A percentile compares a stretch with the other conserved stretches of the same genome.
These are phyloP conservation scores for Coemansia sp. DNA, from an alignment of 192 early-diverging fungal genomes.

Conservation along the genomic window DNA sequence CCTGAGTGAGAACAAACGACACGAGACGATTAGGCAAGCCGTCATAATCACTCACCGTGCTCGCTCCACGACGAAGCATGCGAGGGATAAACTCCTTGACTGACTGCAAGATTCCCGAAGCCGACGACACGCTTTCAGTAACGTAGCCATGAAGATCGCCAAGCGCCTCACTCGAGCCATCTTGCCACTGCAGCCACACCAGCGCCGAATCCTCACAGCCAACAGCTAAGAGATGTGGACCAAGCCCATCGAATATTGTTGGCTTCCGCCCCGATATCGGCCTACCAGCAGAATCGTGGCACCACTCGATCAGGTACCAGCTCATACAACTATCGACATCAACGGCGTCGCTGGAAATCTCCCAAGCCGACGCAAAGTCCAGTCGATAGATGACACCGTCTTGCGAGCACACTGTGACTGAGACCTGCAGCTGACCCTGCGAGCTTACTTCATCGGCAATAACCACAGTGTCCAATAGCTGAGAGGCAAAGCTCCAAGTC, in stretches of 20 bases:
- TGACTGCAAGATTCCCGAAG: slow-evolving; percentile 35
- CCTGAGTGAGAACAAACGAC: slow-evolving; percentile 37
- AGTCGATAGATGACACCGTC: slow-evolving; percentile 44
- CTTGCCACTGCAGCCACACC: slow-evolving; percentile 44
- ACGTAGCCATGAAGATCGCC: slow-evolving; percentile 33
- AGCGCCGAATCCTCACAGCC: slow-evolving; percentile 39
- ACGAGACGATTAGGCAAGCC: slow-evolving; percentile 9
- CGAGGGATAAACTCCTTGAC: slow-evolving; percentile 45
- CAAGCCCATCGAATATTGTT: slow-evolving; percentile 28
- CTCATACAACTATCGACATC: slow-evolving; percentile 35
- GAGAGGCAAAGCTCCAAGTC: slow-evolving; percentile 45
- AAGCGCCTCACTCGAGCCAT: slow-evolving; percentile 7
- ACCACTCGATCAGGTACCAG: slow-evolving; percentile 49
- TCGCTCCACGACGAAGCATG: slow-evolving; percentile 36
- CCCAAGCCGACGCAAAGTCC: slow-evolving; percentile 42
- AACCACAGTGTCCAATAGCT: slow-evolving; percentile 25
- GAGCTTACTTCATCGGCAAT: slow-evolving; percentile 23
- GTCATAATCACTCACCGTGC: slow-evolving; percentile 10
- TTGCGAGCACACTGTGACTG: slow-evolving; percentile 27
- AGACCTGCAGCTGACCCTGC: slow-evolving; percentile 18
- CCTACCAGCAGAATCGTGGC: slow-evolving; percentile 14
- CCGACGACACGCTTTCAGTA: slow-evolving; percentile 27
- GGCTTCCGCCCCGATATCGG: slow-evolving; percentile 10
- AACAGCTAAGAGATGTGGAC: slow-evolving; percentile 10
- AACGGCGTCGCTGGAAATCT: slow-evolving; percentile 28